Percentiles rank a stretch among this genome's conserved stretches.
Evolutionary conservation across 2,329 filamentous ascomycete genomes (phyloP).

Genomic region (Aspergillus ochraceoroseus): DNA sequence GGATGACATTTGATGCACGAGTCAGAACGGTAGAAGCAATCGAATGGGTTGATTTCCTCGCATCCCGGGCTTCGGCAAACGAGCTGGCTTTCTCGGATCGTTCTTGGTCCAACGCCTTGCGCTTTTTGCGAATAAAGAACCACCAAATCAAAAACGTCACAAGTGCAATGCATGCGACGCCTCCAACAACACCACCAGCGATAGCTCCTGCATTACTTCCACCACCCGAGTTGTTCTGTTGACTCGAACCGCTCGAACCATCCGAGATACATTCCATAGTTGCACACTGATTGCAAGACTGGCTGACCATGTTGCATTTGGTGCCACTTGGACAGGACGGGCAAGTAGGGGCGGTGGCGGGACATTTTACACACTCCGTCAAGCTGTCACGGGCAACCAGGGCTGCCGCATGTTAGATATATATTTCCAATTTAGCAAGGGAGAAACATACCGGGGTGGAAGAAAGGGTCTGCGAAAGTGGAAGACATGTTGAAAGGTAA

Average conservation of each 20-base stretch:
- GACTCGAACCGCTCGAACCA: constrained; percentile 31
- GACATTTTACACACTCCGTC: constrained; percentile 54
- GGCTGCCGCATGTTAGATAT: constrained; percentile 11
- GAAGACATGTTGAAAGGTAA: constrained; percentile 28
- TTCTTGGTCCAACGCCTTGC: constrained; percentile 48
- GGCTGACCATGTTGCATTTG: constrained; percentile 56
- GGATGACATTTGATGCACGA: constrained; percentile 95
- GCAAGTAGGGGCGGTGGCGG: constrained; percentile 51
- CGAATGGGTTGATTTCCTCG: constrained; percentile 78
- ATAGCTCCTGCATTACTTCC: constrained; percentile 76
- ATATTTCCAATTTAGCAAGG: neutral
- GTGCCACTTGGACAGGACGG: constrained; percentile 54
- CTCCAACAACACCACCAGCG: constrained; percentile 84
- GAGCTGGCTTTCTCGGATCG: constrained; percentile 51
- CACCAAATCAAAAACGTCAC: constrained; percentile 78
- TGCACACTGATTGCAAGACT: constrained; percentile 58
- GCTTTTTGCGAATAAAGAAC: constrained; percentile 75
- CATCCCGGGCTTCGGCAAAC: constrained; percentile 53
- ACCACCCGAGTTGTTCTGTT: constrained; percentile 25
- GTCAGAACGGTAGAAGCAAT: constrained; percentile 94
- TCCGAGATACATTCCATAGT: constrained; percentile 52
- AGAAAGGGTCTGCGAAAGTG: constrained; percentile 20
- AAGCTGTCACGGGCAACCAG: constrained; percentile 28
- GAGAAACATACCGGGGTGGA: constrained; percentile 25
- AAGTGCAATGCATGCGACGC: constrained; percentile 67